phyloP scores from a whole-genome alignment of 495 filamentous ascomycete species.

The Trypethelium eluteriae region DNA sequence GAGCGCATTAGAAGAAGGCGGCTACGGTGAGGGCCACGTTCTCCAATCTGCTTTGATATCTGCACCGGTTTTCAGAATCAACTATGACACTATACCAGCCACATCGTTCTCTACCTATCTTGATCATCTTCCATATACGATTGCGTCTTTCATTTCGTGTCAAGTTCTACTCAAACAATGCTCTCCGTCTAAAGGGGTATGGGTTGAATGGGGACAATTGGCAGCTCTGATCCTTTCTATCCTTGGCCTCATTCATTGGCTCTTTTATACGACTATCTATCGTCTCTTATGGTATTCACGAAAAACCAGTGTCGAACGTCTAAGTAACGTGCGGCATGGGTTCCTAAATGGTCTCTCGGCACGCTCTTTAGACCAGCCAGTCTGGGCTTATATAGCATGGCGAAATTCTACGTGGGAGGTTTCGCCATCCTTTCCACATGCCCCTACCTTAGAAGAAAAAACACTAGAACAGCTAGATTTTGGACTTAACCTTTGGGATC shows the following conservation, averaged over 20 bases:
- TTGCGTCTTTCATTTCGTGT: neutral
- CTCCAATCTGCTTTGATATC: neutral
- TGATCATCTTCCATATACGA: neutral
- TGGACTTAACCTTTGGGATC: neutral
- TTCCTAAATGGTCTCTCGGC: neutral
- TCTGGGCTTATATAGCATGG: neutral
- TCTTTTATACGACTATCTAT: conserved; percentile 2
- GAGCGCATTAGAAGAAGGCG: neutral
- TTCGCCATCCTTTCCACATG: neutral
- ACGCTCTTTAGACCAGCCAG: neutral
- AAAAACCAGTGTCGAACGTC: neutral
- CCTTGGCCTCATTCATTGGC: neutral
- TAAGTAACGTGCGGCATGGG: neutral
- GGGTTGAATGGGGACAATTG: conserved; percentile 5
- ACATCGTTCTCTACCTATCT: conserved; percentile 3
- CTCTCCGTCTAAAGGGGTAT: neutral
- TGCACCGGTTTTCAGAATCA: conserved; percentile 2
- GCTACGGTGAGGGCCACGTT: neutral
- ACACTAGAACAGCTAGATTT: neutral
- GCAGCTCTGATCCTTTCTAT: neutral
- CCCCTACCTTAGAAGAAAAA: too few species aligned
- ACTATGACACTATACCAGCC: neutral
- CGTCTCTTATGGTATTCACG: neutral
- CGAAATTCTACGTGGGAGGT: neutral
- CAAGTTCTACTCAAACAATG: conserved; percentile 10